A percentile compares a stretch with the other conserved stretches of the same genome.
phyloP scores from a whole-genome alignment of 345 rosid genomes.

The Lepidium sativum region DNA sequence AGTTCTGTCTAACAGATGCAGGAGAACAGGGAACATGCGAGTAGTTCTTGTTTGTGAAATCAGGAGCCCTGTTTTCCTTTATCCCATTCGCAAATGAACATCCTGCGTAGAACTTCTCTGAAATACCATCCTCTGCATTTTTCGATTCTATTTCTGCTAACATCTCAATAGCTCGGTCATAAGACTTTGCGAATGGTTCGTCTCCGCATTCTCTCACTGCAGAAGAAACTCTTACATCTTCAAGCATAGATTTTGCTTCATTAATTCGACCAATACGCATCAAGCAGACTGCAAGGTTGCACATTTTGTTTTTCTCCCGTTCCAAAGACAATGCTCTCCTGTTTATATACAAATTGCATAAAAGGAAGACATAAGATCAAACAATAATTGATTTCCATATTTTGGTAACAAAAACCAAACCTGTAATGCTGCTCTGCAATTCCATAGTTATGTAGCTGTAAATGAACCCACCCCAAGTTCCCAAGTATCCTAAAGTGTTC shows the following conservation, averaged over 20 bases:
- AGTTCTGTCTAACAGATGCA: slow-evolving; percentile 17
- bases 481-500: slow-evolving; percentile 51
- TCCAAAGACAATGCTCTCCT: slow-evolving; percentile 64
- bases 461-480: slow-evolving; percentile 83
- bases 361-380: neutral
- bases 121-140: neutral
- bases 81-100: slow-evolving; percentile 13
- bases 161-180: slow-evolving; percentile 52
- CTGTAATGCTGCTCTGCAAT: slow-evolving; percentile 72
- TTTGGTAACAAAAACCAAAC: slow-evolving; percentile 18
- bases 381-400: neutral
- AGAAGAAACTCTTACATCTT: slow-evolving; percentile 38
- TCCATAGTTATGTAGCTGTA: slow-evolving; percentile 62
- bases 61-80: slow-evolving; percentile 24
- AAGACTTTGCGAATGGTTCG: slow-evolving; percentile 53
- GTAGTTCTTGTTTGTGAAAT: neutral
- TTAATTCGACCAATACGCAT: slow-evolving; percentile 52
- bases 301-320: slow-evolving; percentile 59
- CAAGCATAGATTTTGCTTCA: slow-evolving; percentile 63
- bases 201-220: slow-evolving; percentile 34
- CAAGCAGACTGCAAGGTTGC: slow-evolving; percentile 73
- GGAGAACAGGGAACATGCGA: slow-evolving; percentile 10
- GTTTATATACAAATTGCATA: neutral
- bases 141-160: slow-evolving; percentile 35
- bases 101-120: slow-evolving; percentile 17